A percentile compares a stretch with the other conserved stretches of the same genome.
Evolutionary conservation across 2,329 filamentous ascomycete genomes (phyloP).

Genomic region (Podosphaera aphanis): DNA sequence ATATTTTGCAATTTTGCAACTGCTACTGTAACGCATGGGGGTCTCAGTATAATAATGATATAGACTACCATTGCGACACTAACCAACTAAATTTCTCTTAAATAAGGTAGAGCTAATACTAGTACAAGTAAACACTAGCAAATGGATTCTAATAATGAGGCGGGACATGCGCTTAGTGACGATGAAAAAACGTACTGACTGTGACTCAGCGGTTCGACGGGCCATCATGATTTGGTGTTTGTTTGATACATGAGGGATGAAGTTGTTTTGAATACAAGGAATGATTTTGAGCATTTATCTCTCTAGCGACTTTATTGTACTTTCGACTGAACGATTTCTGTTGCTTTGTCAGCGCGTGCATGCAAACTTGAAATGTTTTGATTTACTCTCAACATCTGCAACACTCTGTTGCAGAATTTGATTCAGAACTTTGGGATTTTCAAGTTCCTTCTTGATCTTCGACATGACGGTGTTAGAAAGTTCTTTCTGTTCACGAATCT

Average conservation of each 20-base stretch:
- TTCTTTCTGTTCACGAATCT: conserved; percentile 95
- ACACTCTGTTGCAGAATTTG: conserved; percentile 96
- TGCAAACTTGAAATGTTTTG: background rate
- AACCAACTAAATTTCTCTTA: too few relatives aligned
- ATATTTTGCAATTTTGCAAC: too few relatives aligned
- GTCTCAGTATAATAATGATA: too few relatives aligned
- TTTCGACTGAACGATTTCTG: conserved; percentile 40
- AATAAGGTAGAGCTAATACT: too few relatives aligned
- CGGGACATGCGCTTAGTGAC: too few relatives aligned
- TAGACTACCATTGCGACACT: too few relatives aligned
- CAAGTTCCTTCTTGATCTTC: conserved; percentile 97
- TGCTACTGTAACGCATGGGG: too few relatives aligned
- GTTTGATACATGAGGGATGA: background rate
- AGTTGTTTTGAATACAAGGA: background rate
- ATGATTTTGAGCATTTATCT: background rate
- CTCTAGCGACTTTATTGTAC: conserved; percentile 26
- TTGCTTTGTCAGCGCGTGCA: conserved; percentile 16
- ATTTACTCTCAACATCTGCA: conserved; percentile 80
- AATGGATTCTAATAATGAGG: too few relatives aligned
- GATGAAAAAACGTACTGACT: background rate
- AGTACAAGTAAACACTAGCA: too few relatives aligned
- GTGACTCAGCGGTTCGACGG: background rate
- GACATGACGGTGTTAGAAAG: conserved; percentile 77
- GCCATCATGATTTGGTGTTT: background rate
- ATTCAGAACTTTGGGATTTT: conserved; percentile 91